These are phyloP conservation scores for Mycena pura DNA, from an alignment of 768 basidiomycete species.

Conservation along the genomic window DNA sequence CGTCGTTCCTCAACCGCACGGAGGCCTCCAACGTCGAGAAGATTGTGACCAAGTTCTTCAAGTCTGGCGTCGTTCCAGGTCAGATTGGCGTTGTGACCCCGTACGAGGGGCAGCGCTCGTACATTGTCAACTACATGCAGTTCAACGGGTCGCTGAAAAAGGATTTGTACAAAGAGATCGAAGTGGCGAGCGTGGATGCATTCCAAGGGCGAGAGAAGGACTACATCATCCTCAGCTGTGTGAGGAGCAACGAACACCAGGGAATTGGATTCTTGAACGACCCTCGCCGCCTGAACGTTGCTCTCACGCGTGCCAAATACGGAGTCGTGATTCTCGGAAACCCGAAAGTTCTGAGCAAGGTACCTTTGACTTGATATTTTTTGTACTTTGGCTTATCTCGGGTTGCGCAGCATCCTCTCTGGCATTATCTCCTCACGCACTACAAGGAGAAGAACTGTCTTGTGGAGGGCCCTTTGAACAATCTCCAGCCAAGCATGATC, in stretches of 20 bases:
- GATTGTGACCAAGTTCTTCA: slow-evolving; percentile 99
- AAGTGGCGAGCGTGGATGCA: slow-evolving; percentile 98
- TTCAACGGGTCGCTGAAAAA: slow-evolving; percentile 99
- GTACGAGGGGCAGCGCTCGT: slow-evolving; percentile 98
- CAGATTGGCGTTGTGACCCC: slow-evolving; percentile 99
- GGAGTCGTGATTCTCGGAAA: slow-evolving; percentile 99
- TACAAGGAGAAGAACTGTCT: slow-evolving; percentile 96
- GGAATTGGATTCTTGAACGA: slow-evolving; percentile 99
- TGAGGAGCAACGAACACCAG: slow-evolving; percentile 98
- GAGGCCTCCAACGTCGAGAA: slow-evolving; percentile 99
- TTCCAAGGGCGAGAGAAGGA: slow-evolving; percentile 99
- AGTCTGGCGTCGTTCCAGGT: slow-evolving; percentile 92
- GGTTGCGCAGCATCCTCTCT: slow-evolving; percentile 84
- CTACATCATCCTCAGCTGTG: slow-evolving; percentile 98
- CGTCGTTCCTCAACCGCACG: slow-evolving; percentile 97
- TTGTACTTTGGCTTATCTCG: slow-evolving; percentile 10
- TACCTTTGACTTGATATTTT: slow-evolving; percentile 39
- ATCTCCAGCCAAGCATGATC: slow-evolving; percentile 98
- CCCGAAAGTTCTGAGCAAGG: slow-evolving; percentile 99
- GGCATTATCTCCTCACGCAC: slow-evolving; percentile 97
- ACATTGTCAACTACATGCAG: slow-evolving; percentile 99
- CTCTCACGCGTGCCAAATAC: slow-evolving; percentile 96
- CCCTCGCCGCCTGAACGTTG: slow-evolving; percentile 94
- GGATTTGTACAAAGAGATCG: slow-evolving; percentile 98
- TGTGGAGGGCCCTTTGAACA: slow-evolving; percentile 96